phyloP scores from a whole-genome alignment of 2,329 filamentous ascomycete genomes.

The Fusarium drepaniforme region DNA sequence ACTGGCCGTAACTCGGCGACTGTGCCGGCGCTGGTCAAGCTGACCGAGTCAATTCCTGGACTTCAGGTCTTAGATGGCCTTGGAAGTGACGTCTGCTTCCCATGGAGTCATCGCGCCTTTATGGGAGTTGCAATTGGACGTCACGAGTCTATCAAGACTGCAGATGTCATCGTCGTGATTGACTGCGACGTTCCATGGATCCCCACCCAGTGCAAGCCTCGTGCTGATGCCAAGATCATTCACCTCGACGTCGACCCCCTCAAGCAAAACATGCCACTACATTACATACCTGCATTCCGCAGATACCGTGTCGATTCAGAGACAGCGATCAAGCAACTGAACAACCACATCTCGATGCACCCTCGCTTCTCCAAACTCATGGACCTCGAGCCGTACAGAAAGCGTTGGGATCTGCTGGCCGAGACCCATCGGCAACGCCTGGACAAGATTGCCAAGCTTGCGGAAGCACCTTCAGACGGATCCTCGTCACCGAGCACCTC shows the following conservation, averaged over 20 bases:
- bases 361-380: background rate
- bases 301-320: constrained; percentile 75
- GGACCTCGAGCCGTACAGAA: background rate
- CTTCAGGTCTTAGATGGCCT: constrained; percentile 79
- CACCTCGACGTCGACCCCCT: constrained; percentile 74
- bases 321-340: constrained; percentile 62
- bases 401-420: constrained; percentile 5
- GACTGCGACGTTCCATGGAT: constrained; percentile 96
- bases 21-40: constrained; percentile 65
- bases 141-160: constrained; percentile 77
- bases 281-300: constrained; percentile 74
- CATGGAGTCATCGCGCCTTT: constrained; percentile 73
- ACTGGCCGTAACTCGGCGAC: constrained; percentile 13
- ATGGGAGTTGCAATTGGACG: constrained; percentile 78
- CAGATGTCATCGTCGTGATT: constrained; percentile 86
- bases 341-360: background rate
- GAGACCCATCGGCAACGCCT: constrained; percentile 1
- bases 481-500: background rate
- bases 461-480: background rate
- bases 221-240: constrained; percentile 64
- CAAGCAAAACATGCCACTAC: constrained; percentile 78
- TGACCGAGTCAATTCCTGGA: constrained; percentile 75
- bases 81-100: constrained; percentile 84
- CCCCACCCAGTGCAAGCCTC: constrained; percentile 73
- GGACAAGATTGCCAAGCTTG: background rate